phyloP scores from a whole-genome alignment of 1,284 basidiomycete genomes.

The Puccinia polysora region DNA sequence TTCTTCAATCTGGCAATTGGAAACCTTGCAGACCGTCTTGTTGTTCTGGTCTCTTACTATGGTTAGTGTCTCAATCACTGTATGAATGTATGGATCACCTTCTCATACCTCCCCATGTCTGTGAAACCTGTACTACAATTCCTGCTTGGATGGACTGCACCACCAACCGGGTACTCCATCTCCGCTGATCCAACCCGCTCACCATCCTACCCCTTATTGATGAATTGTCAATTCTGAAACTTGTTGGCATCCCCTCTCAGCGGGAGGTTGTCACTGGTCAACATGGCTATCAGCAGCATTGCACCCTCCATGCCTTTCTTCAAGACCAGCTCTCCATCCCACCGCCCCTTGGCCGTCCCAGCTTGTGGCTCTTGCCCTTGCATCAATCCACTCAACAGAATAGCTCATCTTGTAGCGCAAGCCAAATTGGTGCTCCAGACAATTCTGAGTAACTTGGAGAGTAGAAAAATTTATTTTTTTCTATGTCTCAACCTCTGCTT shows the following conservation, averaged over 20 bases:
- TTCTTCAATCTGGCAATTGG: neutral
- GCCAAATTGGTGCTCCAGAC: constrained; percentile 62
- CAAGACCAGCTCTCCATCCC: no score
- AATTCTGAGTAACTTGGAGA: constrained; percentile 83
- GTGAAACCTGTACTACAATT: no score
- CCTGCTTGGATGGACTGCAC: no score
- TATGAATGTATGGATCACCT: neutral
- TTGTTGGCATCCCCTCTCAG: neutral
- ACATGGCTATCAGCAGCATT: constrained; percentile 47
- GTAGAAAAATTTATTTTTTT: constrained; percentile 94
- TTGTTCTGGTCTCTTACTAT: neutral
- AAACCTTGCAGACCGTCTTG: neutral
- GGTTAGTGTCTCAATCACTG: neutral
- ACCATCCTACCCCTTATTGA: neutral
- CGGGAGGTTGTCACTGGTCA: neutral
- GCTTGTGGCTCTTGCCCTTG: constrained; percentile 2
- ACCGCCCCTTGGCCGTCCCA: no score
- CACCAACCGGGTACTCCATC: neutral
- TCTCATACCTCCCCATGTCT: no score
- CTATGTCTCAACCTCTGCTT: constrained; percentile 88
- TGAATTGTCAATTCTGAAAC: neutral
- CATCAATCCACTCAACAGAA: constrained; percentile 18
- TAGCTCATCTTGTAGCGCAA: constrained; percentile 43
- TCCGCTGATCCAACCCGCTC: neutral
- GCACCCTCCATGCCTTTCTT: constrained; percentile 46